Evolutionary conservation across 768 basidiomycete genomes (phyloP).

Genomic region (Russula foetens): DNA sequence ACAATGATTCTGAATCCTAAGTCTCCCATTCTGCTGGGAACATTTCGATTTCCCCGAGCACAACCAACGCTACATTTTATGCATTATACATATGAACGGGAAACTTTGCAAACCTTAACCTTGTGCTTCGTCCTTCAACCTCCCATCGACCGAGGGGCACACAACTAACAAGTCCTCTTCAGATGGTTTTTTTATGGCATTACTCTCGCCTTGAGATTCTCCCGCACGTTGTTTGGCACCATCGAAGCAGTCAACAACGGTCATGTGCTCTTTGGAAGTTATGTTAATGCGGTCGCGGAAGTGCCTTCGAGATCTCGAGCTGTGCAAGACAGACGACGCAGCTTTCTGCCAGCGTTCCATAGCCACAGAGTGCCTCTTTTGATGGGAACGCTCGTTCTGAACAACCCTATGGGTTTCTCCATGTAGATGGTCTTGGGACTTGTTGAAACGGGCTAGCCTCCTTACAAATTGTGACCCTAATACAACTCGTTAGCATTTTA

Average conservation of each 20-base stretch:
- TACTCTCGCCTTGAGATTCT: conserved; percentile 8
- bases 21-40: not conserved
- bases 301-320: conserved; percentile 42
- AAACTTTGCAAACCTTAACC: conserved; percentile 22
- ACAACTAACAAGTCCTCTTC: conserved; percentile 27
- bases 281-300: conserved; percentile 54
- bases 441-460: conserved; percentile 40
- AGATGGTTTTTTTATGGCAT: conserved; percentile 2
- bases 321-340: conserved; percentile 34
- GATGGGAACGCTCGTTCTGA: conserved; percentile 35
- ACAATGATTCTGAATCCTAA: conserved; percentile 19
- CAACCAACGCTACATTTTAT: not conserved
- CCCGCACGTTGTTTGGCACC: conserved; percentile 30
- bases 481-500: not conserved
- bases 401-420: conserved; percentile 38
- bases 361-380: conserved; percentile 22
- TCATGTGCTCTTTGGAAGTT: conserved; percentile 68
- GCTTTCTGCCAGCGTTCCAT: conserved; percentile 43
- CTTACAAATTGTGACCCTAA: conserved; percentile 71
- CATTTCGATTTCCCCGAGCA: not conserved
- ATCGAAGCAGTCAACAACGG: conserved; percentile 63
- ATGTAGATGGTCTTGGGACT: conserved; percentile 31
- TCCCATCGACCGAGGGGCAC: conserved; percentile 30
- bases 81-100: not conserved
- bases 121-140: conserved; percentile 29